Conservation (phyloP, 805 yeast species). For the Cyberlindnera galapagoensis region DNA sequence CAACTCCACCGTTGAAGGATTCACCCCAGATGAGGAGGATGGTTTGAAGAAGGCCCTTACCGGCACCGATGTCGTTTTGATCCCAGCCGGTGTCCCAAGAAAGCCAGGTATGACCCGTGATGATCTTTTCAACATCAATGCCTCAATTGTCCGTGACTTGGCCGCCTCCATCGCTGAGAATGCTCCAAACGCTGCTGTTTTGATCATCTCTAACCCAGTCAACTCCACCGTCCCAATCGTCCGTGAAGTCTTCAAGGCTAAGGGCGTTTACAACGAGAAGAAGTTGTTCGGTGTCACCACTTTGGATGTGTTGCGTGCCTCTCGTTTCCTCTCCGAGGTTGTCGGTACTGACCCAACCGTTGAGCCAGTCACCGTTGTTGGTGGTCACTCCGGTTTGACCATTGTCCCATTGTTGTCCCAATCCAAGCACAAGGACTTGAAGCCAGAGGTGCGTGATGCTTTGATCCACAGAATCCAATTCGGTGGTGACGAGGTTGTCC, state of each 20-base stretch:
- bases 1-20: slow-evolving; percentile 82
- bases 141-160: slow-evolving; percentile 89
- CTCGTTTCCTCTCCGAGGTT: slow-evolving; percentile 70
- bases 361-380: slow-evolving; percentile 82
- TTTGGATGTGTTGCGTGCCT: slow-evolving; percentile 84
- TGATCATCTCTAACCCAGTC: slow-evolving; percentile 90
- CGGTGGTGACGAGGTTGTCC: slow-evolving; percentile 94
- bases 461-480: slow-evolving; percentile 86
- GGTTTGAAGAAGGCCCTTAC: slow-evolving; percentile 70
- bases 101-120: slow-evolving; percentile 99
- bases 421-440: slow-evolving; percentile 59
- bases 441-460: slow-evolving; percentile 57
- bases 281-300: slow-evolving; percentile 95
- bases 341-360: slow-evolving; percentile 68
- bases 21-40: slow-evolving; percentile 72
- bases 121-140: slow-evolving; percentile 93
- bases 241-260: slow-evolving; percentile 81
- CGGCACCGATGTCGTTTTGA: slow-evolving; percentile 69
- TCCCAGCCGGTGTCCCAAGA: slow-evolving; percentile 98
- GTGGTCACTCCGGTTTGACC: slow-evolving; percentile 97
- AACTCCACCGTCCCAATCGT: slow-evolving; percentile 97
- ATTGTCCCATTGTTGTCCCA: slow-evolving; percentile 90
- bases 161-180: slow-evolving; percentile 78
- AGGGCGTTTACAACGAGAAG: slow-evolving; percentile 87
- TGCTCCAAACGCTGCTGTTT: slow-evolving; percentile 79